Conservation (phyloP, 2,329 filamentous ascomycete species). For the Penicillium sp. region DNA sequence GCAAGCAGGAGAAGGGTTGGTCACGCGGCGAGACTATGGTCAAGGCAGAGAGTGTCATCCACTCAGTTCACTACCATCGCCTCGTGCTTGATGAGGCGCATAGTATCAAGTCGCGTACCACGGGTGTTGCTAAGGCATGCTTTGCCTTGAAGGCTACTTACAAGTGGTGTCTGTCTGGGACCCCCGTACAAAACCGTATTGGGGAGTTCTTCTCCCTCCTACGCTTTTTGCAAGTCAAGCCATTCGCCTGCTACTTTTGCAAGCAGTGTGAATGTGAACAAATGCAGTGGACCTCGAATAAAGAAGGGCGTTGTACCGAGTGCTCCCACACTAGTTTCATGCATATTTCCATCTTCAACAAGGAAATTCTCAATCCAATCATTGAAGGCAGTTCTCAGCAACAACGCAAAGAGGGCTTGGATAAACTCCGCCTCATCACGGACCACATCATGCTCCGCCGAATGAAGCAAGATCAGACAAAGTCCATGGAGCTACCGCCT, state of each 20-base stretch:
- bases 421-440: constrained; percentile 81
- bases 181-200: constrained; percentile 93
- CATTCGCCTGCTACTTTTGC: constrained; percentile 93
- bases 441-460: constrained; percentile 94
- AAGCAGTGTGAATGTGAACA: constrained; percentile 76
- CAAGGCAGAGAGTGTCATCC: constrained; percentile 75
- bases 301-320: constrained; percentile 63
- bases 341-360: constrained; percentile 83
- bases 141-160: constrained; percentile 84
- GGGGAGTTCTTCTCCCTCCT: constrained; percentile 95
- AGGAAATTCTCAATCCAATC: constrained; percentile 85
- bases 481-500: constrained; percentile 92
- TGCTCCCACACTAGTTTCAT: constrained; percentile 65
- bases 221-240: constrained; percentile 81
- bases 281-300: constrained; percentile 77
- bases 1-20: constrained; percentile 90
- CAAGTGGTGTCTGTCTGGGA: constrained; percentile 94
- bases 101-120: constrained; percentile 83
- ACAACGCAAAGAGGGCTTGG: constrained; percentile 66
- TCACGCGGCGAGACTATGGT: constrained; percentile 72
- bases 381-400: constrained; percentile 52
- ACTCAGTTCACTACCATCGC: constrained; percentile 81
- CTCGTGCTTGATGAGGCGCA: constrained; percentile 94
- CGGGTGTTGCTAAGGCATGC: constrained; percentile 89
- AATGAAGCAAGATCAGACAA: constrained; percentile 87